Conservation (phyloP, 805 yeast genomes). For the Candida tammaniensis region DNA sequence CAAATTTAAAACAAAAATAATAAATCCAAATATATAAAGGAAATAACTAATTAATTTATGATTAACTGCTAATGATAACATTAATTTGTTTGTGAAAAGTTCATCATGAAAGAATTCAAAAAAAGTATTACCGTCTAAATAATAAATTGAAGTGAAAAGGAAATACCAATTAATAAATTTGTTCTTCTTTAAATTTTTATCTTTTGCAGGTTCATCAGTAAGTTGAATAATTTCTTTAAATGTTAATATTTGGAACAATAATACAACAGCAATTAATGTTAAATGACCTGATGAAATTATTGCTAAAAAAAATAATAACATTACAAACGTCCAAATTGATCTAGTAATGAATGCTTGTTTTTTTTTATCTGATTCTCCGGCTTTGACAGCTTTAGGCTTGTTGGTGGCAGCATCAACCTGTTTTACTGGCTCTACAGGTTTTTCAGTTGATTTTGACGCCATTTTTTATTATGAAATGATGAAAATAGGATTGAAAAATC, state of each 20-base stretch:
- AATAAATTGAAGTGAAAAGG: conserved; percentile 80
- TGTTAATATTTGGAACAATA: conserved; percentile 73
- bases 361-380: conserved; percentile 57
- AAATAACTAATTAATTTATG: conserved; percentile 84
- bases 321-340: conserved; percentile 89
- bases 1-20: conserved; percentile 83
- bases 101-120: conserved; percentile 61
- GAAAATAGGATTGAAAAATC: no score
- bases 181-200: conserved; percentile 78
- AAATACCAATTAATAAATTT: conserved; percentile 91
- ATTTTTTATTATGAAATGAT: no score
- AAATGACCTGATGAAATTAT: conserved; percentile 82
- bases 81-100: conserved; percentile 49
- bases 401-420: conserved; percentile 1
- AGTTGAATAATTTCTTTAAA: conserved; percentile 87
- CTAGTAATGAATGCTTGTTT: conserved; percentile 83
- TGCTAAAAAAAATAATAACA: conserved; percentile 72
- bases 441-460: no score
- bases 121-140: conserved; percentile 81
- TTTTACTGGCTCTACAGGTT: background rate
- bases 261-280: conserved; percentile 69
- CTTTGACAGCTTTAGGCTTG: conserved; percentile 4
- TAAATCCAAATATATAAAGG: conserved; percentile 81
- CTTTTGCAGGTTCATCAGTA: conserved; percentile 81
- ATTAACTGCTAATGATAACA: conserved; percentile 64